These are phyloP conservation scores for Zymoseptoria brevis DNA, from an alignment of 2,329 filamentous ascomycete species.

Conservation along the genomic window DNA sequence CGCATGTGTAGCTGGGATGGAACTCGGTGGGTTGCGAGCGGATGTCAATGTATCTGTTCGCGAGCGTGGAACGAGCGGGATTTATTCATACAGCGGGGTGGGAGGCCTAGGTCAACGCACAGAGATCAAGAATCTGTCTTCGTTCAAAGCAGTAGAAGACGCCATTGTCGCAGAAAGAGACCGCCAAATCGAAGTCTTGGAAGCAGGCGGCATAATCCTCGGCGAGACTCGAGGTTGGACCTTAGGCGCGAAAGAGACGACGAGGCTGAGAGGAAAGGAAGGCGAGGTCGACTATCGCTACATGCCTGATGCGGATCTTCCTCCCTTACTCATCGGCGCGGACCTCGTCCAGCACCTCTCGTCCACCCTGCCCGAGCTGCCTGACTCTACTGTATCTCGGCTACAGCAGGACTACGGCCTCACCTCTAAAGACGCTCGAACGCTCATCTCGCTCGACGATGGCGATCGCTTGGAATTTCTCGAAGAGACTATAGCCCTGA, in stretches of 20 bases:
- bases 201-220: constrained; percentile 63
- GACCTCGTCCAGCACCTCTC: constrained; percentile 61
- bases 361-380: constrained; percentile 58
- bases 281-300: constrained; percentile 97
- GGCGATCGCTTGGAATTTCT: constrained; percentile 79
- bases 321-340: constrained; percentile 64
- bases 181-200: constrained; percentile 73
- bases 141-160: constrained; percentile 90
- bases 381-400: constrained; percentile 57
- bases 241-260: constrained; percentile 73
- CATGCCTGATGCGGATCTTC: constrained; percentile 92
- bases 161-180: constrained; percentile 87
- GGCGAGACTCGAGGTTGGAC: constrained; percentile 94
- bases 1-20: constrained; percentile 86
- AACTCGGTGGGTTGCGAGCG: constrained; percentile 78
- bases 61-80: constrained; percentile 38
- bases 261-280: constrained; percentile 79
- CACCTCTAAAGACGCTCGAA: constrained; percentile 72
- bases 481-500: constrained; percentile 52
- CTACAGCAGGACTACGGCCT: constrained; percentile 54
- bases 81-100: constrained; percentile 48
- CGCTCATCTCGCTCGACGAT: constrained; percentile 67
- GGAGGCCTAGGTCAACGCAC: constrained; percentile 71
- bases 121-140: constrained; percentile 95
- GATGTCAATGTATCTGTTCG: constrained; percentile 92